Base-by-base conservation (phyloP, 2,329 filamentous ascomycete genomes). In the Trichoderma brevicompactum region DNA sequence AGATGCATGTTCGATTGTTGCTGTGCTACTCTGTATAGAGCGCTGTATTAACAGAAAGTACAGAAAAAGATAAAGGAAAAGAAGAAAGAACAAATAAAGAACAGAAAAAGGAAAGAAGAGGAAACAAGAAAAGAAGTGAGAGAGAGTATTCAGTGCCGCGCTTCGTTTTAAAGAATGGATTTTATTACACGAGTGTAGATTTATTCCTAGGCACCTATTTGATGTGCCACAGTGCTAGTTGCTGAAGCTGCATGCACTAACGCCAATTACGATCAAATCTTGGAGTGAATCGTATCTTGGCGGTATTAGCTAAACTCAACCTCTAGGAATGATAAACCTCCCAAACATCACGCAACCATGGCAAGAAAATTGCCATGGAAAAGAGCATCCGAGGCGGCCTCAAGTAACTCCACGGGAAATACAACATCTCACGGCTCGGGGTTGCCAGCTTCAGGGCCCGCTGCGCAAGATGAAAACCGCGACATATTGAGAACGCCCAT, bases 361-460 rank as follows among this genome's bases (percentile, higher is more conserved):
- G 53, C 61, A 28, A 49, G 61, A 8, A 64, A 64, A 64, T 41
- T 64, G 28, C 61, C 61, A 1, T 64, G 61, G 61, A 64, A 64
- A 64, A 56, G 53, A 8, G 38, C 36, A 2, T 49, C 52, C 0
- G 61, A 44, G n/a, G 10, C 43, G 1, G 48, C 34, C 5, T 7
- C 61, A 41, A 64, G 15, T 13, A 34, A 28, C 7, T 12, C 3
- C 15, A 23, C 34, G 17, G 43, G 52, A 41, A 56, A 10, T 1
- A 2, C 34, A 10, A 2, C 19, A 12, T 52, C 15, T 2, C 19
- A 32, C 41, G 43, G 32, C 15, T 28, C 41, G 10, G 6, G 15
- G 6, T 28, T n/a, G 5, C n/a, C 8, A 12, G 5, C 15, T 23
- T 32, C 52, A n/a, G 19, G 34, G 10, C 32, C 36, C 19, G 15